Evolutionary conservation across 2,329 filamentous ascomycete genomes (phyloP), one percentile per base, ranked within the genome.

Genomic region (Elsinoe perseae): DNA sequence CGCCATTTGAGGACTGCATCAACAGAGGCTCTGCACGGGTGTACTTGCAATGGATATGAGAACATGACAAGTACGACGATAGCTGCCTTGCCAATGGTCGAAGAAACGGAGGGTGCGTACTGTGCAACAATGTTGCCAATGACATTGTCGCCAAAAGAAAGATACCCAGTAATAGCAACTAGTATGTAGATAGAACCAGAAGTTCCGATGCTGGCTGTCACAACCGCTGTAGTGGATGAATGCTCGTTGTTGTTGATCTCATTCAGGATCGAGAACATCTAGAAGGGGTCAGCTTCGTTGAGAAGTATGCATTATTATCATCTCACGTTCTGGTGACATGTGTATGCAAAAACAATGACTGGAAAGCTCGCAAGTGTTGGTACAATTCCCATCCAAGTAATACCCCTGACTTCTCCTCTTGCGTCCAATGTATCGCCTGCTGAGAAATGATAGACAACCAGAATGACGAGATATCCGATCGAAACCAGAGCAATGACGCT

Each of bases 241-340:
- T 89, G 89, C 2, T 87, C 87, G 70, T 90, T 89, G 68, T 95
- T 85, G 58, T 82, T 80, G 62, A 98, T 89, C 72, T 98, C 93
- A 66, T 98, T 98, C 43, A 98, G 75, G 62, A 98, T 95, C 9
- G 92, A 95, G 70, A 98, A 98, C 93, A 98, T 98, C 88, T 93
- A n/a, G 63, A 0, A 1, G 27, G 36, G 62, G 61, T 61, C 43
- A 64, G 60, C 36, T 18, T 46, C 46, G 16, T 42, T 38, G 2
- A 21, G 4, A 5, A 4, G 3, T 57, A 5, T 50, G 4, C 20
- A n/a, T 21, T 9, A 40, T 44, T 30, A 52, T 55, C 20, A 10
- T 67, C 82, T 62, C 74, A 93, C 89, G 69, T 98, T 98, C 67
- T 98, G 93, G 71, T 98, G 93, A 69, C 93, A 98, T 1, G 93